These are phyloP conservation scores for Westerdykella ornata DNA, from an alignment of 2,329 filamentous ascomycete genomes.

Conservation along the genomic window DNA sequence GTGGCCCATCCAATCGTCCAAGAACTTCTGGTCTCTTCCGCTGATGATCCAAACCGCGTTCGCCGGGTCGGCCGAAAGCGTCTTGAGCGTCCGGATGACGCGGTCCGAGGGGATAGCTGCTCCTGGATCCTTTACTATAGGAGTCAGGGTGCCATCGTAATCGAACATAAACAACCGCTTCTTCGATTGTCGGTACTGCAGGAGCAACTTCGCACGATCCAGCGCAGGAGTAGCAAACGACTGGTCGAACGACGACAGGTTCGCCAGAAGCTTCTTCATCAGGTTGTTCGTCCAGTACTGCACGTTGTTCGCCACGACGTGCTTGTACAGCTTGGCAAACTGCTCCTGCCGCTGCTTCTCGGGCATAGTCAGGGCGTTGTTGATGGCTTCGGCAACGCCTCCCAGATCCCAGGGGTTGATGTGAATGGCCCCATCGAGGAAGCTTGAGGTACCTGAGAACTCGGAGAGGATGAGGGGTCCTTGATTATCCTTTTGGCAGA, in stretches of 20 bases:
- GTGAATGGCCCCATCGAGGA: constrained; percentile 76
- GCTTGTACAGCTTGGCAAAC: constrained; percentile 69
- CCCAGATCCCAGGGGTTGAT: constrained; percentile 94
- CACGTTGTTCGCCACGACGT: constrained; percentile 80
- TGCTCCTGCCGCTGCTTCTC: constrained; percentile 58
- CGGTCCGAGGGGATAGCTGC: constrained; percentile 81
- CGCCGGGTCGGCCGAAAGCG: constrained; percentile 67
- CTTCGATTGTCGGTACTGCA: constrained; percentile 65
- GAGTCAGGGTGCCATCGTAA: constrained; percentile 91
- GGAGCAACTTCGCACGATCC: constrained; percentile 65
- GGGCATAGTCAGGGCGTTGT: constrained; percentile 72
- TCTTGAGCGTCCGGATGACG: constrained; percentile 71
- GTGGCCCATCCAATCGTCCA: constrained; percentile 87
- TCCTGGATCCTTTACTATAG: constrained; percentile 86
- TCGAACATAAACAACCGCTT: constrained; percentile 97
- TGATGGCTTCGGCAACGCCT: constrained; percentile 76
- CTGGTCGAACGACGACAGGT: constrained; percentile 69
- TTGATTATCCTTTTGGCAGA: constrained; percentile 81
- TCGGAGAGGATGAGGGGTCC: constrained; percentile 91
- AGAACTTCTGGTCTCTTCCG: constrained; percentile 84
- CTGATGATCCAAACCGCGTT: constrained; percentile 99
- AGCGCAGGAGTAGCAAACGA: constrained; percentile 73
- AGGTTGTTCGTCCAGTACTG: constrained; percentile 79
- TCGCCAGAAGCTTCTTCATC: constrained; percentile 69
- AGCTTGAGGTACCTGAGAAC: constrained; percentile 89